phyloP scores from a whole-genome alignment of 2,329 filamentous ascomycete genomes.

The Pseudogymnoascus sp. region DNA sequence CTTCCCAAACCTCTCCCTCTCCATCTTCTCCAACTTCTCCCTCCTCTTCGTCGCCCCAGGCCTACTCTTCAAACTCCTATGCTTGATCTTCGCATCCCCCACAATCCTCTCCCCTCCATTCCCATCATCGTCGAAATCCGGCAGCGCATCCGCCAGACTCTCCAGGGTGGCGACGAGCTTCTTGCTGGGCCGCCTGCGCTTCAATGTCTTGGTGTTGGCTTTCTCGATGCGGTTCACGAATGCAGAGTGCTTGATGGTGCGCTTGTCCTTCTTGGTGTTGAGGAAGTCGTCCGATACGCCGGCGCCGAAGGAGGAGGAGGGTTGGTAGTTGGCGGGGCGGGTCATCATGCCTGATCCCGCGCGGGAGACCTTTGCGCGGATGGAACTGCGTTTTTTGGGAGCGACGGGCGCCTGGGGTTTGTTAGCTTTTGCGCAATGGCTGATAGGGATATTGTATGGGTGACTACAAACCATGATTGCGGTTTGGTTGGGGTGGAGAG shows the following conservation, averaged over 20 bases:
- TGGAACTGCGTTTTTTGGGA: constrained; percentile 45
- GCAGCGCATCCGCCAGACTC: constrained; percentile 72
- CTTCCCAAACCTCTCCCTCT: constrained; percentile 76
- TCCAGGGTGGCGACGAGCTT: constrained; percentile 72
- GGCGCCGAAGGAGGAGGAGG: constrained; percentile 38
- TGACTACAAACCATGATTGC: constrained; percentile 15
- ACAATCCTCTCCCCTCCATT: constrained; percentile 31
- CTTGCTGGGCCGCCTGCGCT: constrained; percentile 62
- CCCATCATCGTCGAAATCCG: constrained; percentile 44
- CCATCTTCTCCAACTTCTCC: constrained; percentile 68
- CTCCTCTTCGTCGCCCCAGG: constrained; percentile 79
- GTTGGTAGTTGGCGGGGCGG: constrained; percentile 17
- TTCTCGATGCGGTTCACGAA: constrained; percentile 74
- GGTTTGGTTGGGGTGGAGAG: background rate
- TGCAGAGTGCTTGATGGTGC: constrained; percentile 68
- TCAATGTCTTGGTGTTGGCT: constrained; percentile 44
- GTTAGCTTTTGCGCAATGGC: constrained; percentile 18
- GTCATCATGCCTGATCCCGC: constrained; percentile 36
- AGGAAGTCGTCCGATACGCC: constrained; percentile 52
- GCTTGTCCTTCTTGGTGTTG: constrained; percentile 76
- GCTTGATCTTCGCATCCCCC: constrained; percentile 57
- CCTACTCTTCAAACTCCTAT: constrained; percentile 66
- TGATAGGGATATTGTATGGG: background rate
- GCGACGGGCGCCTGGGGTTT: constrained; percentile 28
- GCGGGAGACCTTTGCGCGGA: constrained; percentile 48